Base-by-base conservation (phyloP, 2,329 filamentous ascomycete genomes). In the Fusarium sulawesiense region DNA sequence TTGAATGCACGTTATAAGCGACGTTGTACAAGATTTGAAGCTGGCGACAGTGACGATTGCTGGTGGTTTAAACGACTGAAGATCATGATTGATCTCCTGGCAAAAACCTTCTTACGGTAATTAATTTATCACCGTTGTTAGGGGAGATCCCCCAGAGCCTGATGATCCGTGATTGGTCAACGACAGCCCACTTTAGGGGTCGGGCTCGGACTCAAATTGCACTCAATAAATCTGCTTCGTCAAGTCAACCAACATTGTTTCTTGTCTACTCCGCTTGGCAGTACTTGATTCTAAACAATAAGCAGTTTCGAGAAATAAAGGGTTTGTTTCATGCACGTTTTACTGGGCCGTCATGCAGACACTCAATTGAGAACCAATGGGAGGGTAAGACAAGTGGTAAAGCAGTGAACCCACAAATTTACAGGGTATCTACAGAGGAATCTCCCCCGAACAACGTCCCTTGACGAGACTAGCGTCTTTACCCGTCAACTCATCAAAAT, bases 401-500 rank as follows among this genome's bases (percentile, higher is more conserved):
- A 27, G 13, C 30, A 6, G n/a, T 7, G 29, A 37, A 27, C 20
- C 21, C 29, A 37, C 30, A 4, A n/a, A 13, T 5, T 5, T 29
- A 23, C 20, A 44, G 50, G 51, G 51, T 55, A 50, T 34, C 42
- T 18, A 66, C 13, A 51, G 8, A 13, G 64, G 20, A 14, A 60
- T 61, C 13, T 67, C 64, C 4, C 65, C 64, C 11, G 64, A 51
- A 29, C 78, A 80, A 18, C 73, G 75, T 6, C 61, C 79, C 68
- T 80, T 79, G 12, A 88, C 79, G 27, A 84, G 72, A 54, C 78
- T 80, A 0, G 82, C 86, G 42, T 80, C 76, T 23, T 77, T 70
- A 0, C 93, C 92, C 0, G 91, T 89, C 58, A 95, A 76, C 0
- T 86, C 89, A 77, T 94, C 91, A 71, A 95, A 85, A 77, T 95